Base-by-base conservation (phyloP, 345 rosid species). In the Eutrema yunnanense region DNA sequence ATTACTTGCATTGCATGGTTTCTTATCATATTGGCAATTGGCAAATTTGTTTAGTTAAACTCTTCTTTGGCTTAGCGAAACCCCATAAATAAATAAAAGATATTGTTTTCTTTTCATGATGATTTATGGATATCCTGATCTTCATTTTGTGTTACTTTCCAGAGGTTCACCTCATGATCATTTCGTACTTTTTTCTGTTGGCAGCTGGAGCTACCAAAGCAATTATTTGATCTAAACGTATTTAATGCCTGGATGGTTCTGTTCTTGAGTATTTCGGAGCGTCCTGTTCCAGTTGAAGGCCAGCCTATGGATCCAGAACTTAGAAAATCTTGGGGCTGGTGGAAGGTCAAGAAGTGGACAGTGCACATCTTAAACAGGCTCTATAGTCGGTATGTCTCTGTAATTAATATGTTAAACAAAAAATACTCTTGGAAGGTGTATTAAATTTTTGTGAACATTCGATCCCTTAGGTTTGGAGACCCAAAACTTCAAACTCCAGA, bases 271-370 rank as follows among this genome's bases (percentile, higher is more conserved):
- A 73, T 90, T 78, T 79, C 90, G 88, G 98, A 96, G 84, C 88
- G 97, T 79, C 86, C 96, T 56, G 92, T 96, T 73, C 96, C 95
- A n/a, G 32, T 71, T n/a, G 99, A 96, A 78, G 98, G 97, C 12
- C 95, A 96, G 79, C 98, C 98, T 77, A 43, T 73, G 54, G 98
- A 96, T 79, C 92, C 86, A 0, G 99, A 96, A 62, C 82, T 86
- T 34, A 85, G 98, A 83, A 96, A 92, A 82, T 85, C 96, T 46
- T 96, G 99, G 99, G 97, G 98, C 29, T 96, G 99, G 99, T 96
- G 99, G 99, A 96, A 96, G 80, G 92, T 96, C 87, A 96, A 96
- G 86, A 96, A 96, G 78, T 96, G 99, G 99, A 96, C 96, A 0
- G 90, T 89, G 78, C 98, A 92, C 70, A 96, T 96, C 69, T 81